Percentiles rank a stretch among this genome's conserved stretches.
phyloP scores from a whole-genome alignment of 352 stramenopile genomes.

The Plasmopara muralis region DNA sequence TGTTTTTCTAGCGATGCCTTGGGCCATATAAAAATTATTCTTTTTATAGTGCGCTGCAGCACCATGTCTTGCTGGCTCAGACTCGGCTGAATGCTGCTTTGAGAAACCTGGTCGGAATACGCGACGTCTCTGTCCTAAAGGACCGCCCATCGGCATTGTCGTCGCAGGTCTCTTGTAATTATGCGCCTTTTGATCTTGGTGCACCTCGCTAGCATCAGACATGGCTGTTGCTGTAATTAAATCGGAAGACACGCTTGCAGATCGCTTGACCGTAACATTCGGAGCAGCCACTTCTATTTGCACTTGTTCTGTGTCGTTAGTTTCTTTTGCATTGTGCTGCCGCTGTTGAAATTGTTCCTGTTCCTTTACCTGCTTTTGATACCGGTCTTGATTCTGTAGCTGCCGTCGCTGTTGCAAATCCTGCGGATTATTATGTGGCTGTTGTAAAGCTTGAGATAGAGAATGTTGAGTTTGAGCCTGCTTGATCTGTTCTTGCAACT shows the following conservation, averaged over 20 bases:
- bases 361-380: not conserved
- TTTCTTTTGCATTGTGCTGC: slow-evolving; percentile 13
- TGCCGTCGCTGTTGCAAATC: slow-evolving; percentile 9
- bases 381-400: slow-evolving; percentile 9
- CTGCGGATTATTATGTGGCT: slow-evolving; percentile 7
- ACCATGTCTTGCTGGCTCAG: slow-evolving; percentile 6
- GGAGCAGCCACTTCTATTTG: slow-evolving; percentile 3
- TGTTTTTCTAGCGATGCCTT: slow-evolving; percentile 4
- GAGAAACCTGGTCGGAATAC: slow-evolving; percentile 16
- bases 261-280: slow-evolving; percentile 8
- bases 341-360: slow-evolving; percentile 6
- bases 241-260: slow-evolving; percentile 4
- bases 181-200: not conserved
- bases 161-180: slow-evolving; percentile 12
- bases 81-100: slow-evolving; percentile 18
- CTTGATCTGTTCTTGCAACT: slow-evolving; percentile 6
- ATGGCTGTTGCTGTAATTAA: slow-evolving; percentile 2
- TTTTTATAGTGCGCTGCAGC: slow-evolving; percentile 12
- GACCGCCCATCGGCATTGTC: not conserved
- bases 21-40: slow-evolving; percentile 10
- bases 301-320: slow-evolving; percentile 9
- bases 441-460: not conserved
- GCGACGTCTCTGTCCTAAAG: slow-evolving; percentile 13
- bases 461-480: slow-evolving; percentile 2
- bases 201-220: not conserved